Base-by-base conservation (phyloP, 768 basidiomycete genomes). In the Lentinula aciculospora region DNA sequence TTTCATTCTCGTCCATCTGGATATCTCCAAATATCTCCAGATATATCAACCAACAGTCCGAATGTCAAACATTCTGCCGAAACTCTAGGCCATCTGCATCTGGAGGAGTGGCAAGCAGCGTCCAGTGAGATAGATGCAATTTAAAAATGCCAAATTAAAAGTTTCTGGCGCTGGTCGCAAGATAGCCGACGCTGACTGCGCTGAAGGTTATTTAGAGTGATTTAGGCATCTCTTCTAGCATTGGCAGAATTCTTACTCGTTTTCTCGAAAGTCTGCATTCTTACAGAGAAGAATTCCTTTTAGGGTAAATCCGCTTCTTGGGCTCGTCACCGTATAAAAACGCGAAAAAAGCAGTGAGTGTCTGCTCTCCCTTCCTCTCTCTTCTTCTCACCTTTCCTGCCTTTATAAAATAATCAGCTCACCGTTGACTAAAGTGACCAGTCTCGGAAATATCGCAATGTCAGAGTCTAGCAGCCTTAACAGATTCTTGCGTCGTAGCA, bases 401-500 rank as follows among this genome's bases (percentile, higher is more conserved):
- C 21, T 44, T 23, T 7, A 21, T 9, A n/a, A n/a, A n/a, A n/a
- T n/a, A 44, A 6, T 23, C 42, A 21, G 7, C 21, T 23, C 10
- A 23, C 19, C 7, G 0, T 42, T 23, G 40, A 42, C 40, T 9
- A 5, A 3, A 42, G n/a, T n/a, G n/a, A n/a, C n/a, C n/a, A 44
- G 42, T 23, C 42, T 21, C 6, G 21, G 9, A 8, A 8, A 1
- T 12, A 5, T 10, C 10, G 12, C 32, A 19, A 37, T 29, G 9
- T 44, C n/a, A 5, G 27, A 29, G 15, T 50, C 56, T 9, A 31
- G 42, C 36, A 32, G 46, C 34, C 48, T 32, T 17, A 63, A 59
- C 58, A 62, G 55, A 56, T 37, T 68, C 6, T 68, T 66, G 40
- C 60, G 58, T 37, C 64, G 63, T 49, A 44, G 56, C 25, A 60